These are phyloP conservation scores for Spergularia marina DNA, from an alignment of 148 eudicot species.

Conservation along the genomic window DNA sequence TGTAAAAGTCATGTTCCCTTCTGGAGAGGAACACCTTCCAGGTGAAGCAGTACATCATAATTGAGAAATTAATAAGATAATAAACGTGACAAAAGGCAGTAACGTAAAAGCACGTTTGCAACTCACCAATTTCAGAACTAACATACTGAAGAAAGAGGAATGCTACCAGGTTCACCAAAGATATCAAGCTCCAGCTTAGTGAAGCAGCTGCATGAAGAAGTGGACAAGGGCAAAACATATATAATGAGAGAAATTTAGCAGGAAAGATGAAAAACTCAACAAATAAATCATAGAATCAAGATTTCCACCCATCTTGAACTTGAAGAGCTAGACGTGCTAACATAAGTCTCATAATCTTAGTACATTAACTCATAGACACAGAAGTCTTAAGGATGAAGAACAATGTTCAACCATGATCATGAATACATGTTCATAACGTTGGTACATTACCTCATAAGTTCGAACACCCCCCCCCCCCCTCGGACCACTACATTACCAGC, in stretches of 20 bases:
- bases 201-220: slow-evolving; percentile 36
- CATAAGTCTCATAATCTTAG: too few species aligned
- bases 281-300: background rate
- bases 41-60: background rate
- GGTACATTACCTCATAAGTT: background rate
- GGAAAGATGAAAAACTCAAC: background rate
- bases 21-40: background rate
- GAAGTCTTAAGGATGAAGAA: too few species aligned
- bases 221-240: background rate
- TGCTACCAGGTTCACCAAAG: slow-evolving; percentile 38
- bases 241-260: background rate
- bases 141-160: slow-evolving; percentile 36
- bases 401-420: background rate
- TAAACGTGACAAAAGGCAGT: background rate
- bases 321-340: background rate
- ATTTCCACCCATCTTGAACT: slow-evolving; percentile 1
- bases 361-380: too few species aligned
- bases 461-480: too few species aligned
- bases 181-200: slow-evolving; percentile 46
- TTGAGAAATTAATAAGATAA: background rate
- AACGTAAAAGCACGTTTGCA: background rate
- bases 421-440: background rate
- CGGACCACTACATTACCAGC: too few species aligned
- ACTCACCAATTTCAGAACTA: slow-evolving; percentile 30
- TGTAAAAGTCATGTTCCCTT: background rate